Base-by-base conservation (phyloP, 345 rosid species). In the Boechera stricta region DNA sequence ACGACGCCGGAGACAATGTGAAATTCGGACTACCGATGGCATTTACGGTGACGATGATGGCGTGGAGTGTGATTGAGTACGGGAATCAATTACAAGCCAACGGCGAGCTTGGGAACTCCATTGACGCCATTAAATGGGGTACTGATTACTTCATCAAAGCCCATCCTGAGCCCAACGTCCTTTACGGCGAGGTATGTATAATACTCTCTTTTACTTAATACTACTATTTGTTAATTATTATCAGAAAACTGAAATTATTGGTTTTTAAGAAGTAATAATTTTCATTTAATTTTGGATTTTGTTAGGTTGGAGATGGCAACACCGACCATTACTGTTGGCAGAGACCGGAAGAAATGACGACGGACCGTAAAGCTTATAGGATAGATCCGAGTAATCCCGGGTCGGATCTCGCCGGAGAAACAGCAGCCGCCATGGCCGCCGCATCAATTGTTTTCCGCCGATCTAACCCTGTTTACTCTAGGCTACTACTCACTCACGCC, bases 21-120 rank as follows among this genome's bases (percentile, higher is more conserved):
- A 95, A 95, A 87, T 95, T 95, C 69, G 99, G 99, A 2, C 83
- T 95, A 3, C 99, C 99, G 35, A 92, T 95, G 99, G 99, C 99
- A 1, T 95, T 95, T 76, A 95, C 99, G 10, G 77, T 95, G 51
- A 95, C 99, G 15, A 93, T 95, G 98, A 89, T 93, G 97, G 92
- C 99, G 0, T 95, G 99, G 99, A 90, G 99, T 74, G 87, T 95
- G 16, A 85, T 95, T 29, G 99, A 95, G 75, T 93, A 92, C 62
- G 96, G 97, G 0, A 85, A 85, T 54, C 98, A 92, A 71, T 83
- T 95, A 91, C 85, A 85, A 18, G 53, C 84, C 0, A 86, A 71
- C 72, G 98, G 97, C 24, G 98, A 95, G 80, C 97, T 95, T 60
- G 72, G 91, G 5, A 86, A 93, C 64, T 94, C 99, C 78, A 72